Evolutionary conservation across 1,284 basidiomycete genomes (phyloP).

Genomic region (Fomitopsis schrenkii): DNA sequence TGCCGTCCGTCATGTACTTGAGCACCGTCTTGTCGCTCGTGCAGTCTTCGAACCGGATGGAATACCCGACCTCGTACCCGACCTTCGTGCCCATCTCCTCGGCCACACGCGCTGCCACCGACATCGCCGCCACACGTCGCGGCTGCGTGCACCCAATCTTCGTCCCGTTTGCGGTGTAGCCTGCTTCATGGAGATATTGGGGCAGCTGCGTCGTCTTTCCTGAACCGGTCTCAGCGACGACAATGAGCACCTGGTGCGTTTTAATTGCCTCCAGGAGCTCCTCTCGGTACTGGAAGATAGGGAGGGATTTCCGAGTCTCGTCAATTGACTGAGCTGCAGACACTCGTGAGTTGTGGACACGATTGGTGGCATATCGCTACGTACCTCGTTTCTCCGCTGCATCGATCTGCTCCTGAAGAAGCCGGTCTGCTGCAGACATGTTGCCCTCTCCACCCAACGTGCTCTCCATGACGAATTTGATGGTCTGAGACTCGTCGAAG

Average conservation of each 20-base stretch:
- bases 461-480: conserved; percentile 90
- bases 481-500: conserved; percentile 96
- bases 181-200: conserved; percentile 97
- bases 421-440: conserved; percentile 84
- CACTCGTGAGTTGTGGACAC: conserved; percentile 5
- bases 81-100: conserved; percentile 98
- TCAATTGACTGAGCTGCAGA: conserved; percentile 80
- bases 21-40: conserved; percentile 97
- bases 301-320: conserved; percentile 87
- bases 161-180: conserved; percentile 84
- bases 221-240: conserved; percentile 92
- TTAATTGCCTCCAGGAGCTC: conserved; percentile 86
- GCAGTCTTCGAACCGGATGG: conserved; percentile 98
- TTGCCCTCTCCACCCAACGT: conserved; percentile 64
- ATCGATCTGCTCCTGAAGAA: conserved; percentile 85
- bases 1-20: conserved; percentile 99
- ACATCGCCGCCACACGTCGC: conserved; percentile 98
- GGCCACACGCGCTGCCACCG: conserved; percentile 96
- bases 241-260: conserved; percentile 89
- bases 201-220: conserved; percentile 99
- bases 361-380: conserved; percentile 21
- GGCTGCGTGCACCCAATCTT: conserved; percentile 99
- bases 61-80: conserved; percentile 97
- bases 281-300: conserved; percentile 85
- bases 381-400: conserved; percentile 87